Base-by-base conservation (phyloP, 768 basidiomycete species). In the Sarcodon aspratus region DNA sequence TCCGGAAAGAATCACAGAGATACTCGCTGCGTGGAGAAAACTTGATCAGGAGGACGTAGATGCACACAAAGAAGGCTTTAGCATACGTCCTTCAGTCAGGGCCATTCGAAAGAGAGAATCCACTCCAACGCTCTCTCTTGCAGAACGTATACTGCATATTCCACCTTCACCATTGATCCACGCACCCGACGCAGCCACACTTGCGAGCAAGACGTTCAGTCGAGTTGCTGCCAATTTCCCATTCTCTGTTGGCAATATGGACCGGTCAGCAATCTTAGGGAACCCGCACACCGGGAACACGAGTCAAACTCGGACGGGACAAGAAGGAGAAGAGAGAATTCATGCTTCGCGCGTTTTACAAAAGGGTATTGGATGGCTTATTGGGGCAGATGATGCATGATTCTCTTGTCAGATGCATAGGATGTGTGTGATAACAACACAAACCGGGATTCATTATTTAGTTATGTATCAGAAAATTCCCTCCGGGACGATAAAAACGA, bases 331-430 rank as follows among this genome's bases (percentile, higher is more conserved):
- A 47, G 80, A 86, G 37, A 78, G 82, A 15, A 63, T 75, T n/a
- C 81, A 84, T 56, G 90, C 90, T 2, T 78, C 80, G 45, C 74
- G 82, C 33, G 89, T 80, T 3, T 63, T 98, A 37, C 86, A 89
- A 35, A 84, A 85, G 58, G 95, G 95, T 7, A 89, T 98, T 47
- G 94, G 94, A 31, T 98, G 95, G 95, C 71, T 98, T 31, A 81
- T 98, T 50, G 95, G 95, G 37, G 86, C 81, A 10, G 92, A 93
- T 52, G 83, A 80, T 17, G 61, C 61, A 47, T 52, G 45, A 15
- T 38, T 32, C 43, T 27, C 5, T 36, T 32, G 40, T 21, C 18
- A 46, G 15, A 11, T 7, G 6, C n/a, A 18, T 49, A 36, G 31
- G 21, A 46, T 50, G 40, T 46, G 59, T 40, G 6, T n/a, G 13